These are phyloP conservation scores for Alternaria rosae DNA, from an alignment of 2,329 filamentous ascomycete species.

Conservation along the genomic window DNA sequence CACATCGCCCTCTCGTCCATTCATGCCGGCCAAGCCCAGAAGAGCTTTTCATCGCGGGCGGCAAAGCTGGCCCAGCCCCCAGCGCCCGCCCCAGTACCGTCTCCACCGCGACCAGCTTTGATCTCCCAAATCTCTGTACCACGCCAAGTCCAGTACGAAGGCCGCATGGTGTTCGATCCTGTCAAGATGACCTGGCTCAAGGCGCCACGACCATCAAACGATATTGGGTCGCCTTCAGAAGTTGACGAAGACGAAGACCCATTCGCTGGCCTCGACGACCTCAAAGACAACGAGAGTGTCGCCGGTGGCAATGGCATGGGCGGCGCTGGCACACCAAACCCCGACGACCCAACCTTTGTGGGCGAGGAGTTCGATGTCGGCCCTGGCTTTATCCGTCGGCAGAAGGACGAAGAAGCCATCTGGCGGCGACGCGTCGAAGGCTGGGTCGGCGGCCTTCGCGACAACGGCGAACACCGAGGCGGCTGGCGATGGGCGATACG, in stretches of 20 bases:
- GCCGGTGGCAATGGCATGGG: constrained; percentile 35
- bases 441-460: constrained; percentile 73
- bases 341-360: constrained; percentile 59
- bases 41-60: constrained; percentile 48
- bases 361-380: constrained; percentile 98
- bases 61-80: constrained; percentile 40
- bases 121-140: constrained; percentile 86
- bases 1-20: constrained; percentile 52
- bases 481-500: constrained; percentile 80
- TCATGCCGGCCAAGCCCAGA: constrained; percentile 43
- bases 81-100: constrained; percentile 58
- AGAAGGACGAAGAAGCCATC: constrained; percentile 88
- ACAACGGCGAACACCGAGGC: constrained; percentile 52
- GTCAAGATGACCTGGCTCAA: constrained; percentile 98
- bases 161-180: constrained; percentile 98
- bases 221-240: constrained; percentile 55
- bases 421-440: constrained; percentile 88
- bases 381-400: constrained; percentile 87
- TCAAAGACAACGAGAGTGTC: constrained; percentile 69
- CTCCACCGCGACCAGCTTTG: constrained; percentile 71
- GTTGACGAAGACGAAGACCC: constrained; percentile 90
- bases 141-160: constrained; percentile 89
- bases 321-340: constrained; percentile 25
- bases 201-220: constrained; percentile 55
- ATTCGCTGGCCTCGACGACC: constrained; percentile 92